A percentile compares a stretch with the other conserved stretches of the same genome.
Evolutionary conservation across 768 basidiomycete species (phyloP).

Genomic region (Mycena metata): DNA sequence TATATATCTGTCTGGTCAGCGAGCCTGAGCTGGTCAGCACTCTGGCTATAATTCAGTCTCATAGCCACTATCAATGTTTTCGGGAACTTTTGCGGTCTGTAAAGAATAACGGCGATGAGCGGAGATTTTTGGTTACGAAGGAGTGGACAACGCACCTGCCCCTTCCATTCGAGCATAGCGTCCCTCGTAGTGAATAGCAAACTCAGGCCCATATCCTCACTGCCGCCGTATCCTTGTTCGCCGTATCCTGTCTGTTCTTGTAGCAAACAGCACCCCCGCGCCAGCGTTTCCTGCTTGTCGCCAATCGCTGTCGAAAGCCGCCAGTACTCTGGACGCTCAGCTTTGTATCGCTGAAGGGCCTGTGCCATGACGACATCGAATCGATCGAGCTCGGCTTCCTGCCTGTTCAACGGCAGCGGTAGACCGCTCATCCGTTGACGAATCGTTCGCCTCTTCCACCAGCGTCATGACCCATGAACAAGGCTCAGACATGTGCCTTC

Average conservation of each 20-base stretch:
- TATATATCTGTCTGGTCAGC: too few relatives aligned
- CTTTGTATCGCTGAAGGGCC: conserved; percentile 55
- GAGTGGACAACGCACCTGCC: conserved; percentile 46
- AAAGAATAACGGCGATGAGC: not conserved
- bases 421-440: conserved; percentile 56
- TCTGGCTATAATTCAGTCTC: too few relatives aligned
- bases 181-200: conserved; percentile 54
- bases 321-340: conserved; percentile 53
- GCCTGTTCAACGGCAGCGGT: conserved; percentile 52
- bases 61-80: conserved; percentile 14
- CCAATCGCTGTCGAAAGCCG: conserved; percentile 52
- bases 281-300: conserved; percentile 54
- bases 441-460: conserved; percentile 60
- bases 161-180: conserved; percentile 57
- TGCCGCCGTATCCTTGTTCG: conserved; percentile 57
- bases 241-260: conserved; percentile 63
- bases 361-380: conserved; percentile 55
- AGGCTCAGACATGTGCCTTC: conserved; percentile 41
- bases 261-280: conserved; percentile 57
- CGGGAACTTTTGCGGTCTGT: not conserved
- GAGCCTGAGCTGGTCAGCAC: too few relatives aligned
- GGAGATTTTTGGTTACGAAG: not conserved
- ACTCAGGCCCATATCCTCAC: conserved; percentile 56
- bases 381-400: conserved; percentile 48
- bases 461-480: conserved; percentile 58